Evolutionary conservation across 176 grass and related monocot genomes (phyloP).

Genomic region (Echinochloa phyllopogon): DNA sequence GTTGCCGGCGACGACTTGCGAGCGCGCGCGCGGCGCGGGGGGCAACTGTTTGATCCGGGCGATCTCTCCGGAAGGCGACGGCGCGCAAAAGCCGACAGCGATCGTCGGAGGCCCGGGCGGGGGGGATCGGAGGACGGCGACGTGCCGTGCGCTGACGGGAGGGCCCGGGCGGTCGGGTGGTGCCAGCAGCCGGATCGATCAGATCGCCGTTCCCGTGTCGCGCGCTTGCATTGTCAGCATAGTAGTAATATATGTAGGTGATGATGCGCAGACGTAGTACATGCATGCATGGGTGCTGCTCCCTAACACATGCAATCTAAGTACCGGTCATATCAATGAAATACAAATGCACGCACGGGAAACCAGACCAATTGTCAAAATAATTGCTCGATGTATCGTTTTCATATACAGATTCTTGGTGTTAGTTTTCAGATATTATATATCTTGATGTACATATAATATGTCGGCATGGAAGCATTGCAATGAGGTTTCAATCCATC

Average conservation of each 20-base stretch:
- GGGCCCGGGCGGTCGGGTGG: conserved; percentile 11
- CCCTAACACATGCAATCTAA: background rate
- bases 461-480: background rate
- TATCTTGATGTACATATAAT: conserved; percentile 7
- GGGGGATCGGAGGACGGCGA: background rate
- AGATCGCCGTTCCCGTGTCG: background rate
- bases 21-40: background rate
- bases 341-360: background rate
- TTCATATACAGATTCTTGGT: background rate
- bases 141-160: background rate
- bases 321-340: background rate
- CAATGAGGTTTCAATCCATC: background rate
- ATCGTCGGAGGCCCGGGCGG: background rate
- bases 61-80: conserved; percentile 17
- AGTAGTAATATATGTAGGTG: background rate
- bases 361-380: background rate
- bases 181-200: conserved; percentile 5
- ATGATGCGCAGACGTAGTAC: background rate
- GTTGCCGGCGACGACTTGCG: conserved; percentile 15
- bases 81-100: conserved; percentile 2
- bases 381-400: background rate
- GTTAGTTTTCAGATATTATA: conserved; percentile 20
- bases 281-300: background rate
- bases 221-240: conserved; percentile 11
- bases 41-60: conserved; percentile 14